A percentile compares a stretch with the other conserved stretches of the same genome.
phyloP scores from a whole-genome alignment of 2,329 filamentous ascomycete species.

The Xylaria polymorpha region DNA sequence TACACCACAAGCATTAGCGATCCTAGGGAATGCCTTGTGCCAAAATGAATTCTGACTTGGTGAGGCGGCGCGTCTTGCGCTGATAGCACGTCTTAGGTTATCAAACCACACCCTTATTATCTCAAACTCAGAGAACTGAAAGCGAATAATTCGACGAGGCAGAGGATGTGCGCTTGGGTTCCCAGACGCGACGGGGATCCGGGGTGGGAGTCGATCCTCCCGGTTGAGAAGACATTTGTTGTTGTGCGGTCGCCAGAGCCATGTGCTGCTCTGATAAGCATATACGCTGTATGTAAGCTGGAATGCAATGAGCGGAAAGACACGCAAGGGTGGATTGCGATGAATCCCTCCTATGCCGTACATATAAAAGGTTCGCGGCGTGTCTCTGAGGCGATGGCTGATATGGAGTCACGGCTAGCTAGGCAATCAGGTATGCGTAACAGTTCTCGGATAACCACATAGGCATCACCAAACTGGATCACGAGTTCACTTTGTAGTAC shows the following conservation, averaged over 20 bases:
- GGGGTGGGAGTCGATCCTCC: not conserved
- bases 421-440: not conserved
- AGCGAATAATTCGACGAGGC: not conserved
- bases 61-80: not conserved
- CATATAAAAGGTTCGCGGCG: not conserved
- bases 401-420: not conserved
- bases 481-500: not conserved
- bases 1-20: constrained; percentile 15
- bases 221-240: not conserved
- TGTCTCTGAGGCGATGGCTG: not conserved
- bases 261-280: not conserved
- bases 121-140: not conserved
- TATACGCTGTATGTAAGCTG: not conserved
- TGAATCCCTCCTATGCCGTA: not conserved
- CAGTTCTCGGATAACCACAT: not conserved
- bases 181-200: not conserved
- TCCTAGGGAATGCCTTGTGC: not conserved
- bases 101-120: not conserved
- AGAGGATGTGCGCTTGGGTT: not conserved
- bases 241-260: not conserved
- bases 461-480: not conserved
- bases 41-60: not conserved
- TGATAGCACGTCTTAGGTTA: not conserved
- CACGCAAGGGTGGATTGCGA: not conserved
- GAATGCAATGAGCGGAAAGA: not conserved